Base-by-base conservation (phyloP, 495 filamentous ascomycete species). In the Penicillium samsonianum region DNA sequence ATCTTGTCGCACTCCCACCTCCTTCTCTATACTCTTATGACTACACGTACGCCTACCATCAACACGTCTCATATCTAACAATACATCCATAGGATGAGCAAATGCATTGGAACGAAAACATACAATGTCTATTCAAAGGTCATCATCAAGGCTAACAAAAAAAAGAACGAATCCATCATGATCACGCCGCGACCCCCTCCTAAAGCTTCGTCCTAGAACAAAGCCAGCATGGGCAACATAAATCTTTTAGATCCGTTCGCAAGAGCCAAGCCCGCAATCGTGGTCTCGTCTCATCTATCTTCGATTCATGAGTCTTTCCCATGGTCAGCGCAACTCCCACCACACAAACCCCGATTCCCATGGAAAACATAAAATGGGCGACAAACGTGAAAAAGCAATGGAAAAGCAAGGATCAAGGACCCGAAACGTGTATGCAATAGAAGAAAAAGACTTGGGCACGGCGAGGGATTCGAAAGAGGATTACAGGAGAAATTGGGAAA, bases 111-210 rank as follows among this genome's bases (percentile, higher is more conserved):
- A 59, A 28, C 48, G 14, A 51, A 63, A 61, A 59, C 47, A 63
- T 58, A 58, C 53, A 64, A 67, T 59, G 66, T 69, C 66, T 69
- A 69, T 69, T 60, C 58, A 58, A 58, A 54, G 42, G 58, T 66
- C 61, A 42, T 66, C 64, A 69, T 66, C 64, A 67, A 63, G 54
- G 66, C 63, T 62, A 65, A 66, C 53, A 60, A 50, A 48, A 56
- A 62, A 56, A 35, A 48, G 47, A 54, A 44, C n/a, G 48, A 63
- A 48, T 35, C 53, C 53, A 59, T 58, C 55, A 54, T 54, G 61
- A 50, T 59, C 59, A 60, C 50, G 47, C 31, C 53, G 62, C 31
- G 28, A 55, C 14, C 46, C 46, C 47, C 28, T 50, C 51, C 42
- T n/a, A 31, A 40, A 46, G 38, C 40, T 44, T 58, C 26, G 33